Evolutionary conservation across 495 filamentous ascomycete genomes (phyloP).

Genomic region (Hypoxylon cercidicola): DNA sequence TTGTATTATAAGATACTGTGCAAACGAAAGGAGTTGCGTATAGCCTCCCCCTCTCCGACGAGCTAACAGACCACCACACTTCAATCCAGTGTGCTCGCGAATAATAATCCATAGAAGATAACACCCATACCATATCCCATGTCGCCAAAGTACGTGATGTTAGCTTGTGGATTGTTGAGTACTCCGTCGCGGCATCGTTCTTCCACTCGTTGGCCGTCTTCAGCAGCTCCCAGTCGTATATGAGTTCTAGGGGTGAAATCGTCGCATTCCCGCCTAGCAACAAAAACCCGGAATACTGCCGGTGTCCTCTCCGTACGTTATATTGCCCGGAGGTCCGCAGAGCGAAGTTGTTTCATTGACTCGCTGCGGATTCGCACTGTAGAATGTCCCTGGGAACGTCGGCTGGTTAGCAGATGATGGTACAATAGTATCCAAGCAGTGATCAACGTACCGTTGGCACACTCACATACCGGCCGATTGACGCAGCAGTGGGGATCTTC

Average conservation of each 20-base stretch:
- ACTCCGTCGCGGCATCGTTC: too few species aligned
- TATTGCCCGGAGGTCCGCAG: slow-evolving; percentile 30
- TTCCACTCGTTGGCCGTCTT: not conserved
- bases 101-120: too few species aligned
- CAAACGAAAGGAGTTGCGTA: too few species aligned
- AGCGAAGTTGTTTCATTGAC: slow-evolving; percentile 19
- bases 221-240: not conserved
- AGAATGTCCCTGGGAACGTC: slow-evolving; percentile 33
- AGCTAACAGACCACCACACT: too few species aligned
- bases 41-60: too few species aligned
- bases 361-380: slow-evolving; percentile 25
- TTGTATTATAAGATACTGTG: slow-evolving; percentile 4
- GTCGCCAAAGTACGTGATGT: too few species aligned
- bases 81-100: too few species aligned
- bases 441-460: slow-evolving; percentile 29
- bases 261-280: slow-evolving; percentile 19
- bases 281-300: slow-evolving; percentile 37
- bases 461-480: slow-evolving; percentile 33
- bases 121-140: too few species aligned
- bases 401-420: not conserved
- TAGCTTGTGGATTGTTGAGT: too few species aligned
- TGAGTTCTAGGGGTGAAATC: not conserved
- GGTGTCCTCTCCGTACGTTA: slow-evolving; percentile 32
- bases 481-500: slow-evolving; percentile 41
- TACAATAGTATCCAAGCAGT: not conserved